phyloP scores from a whole-genome alignment of 768 basidiomycete genomes.

The Cystoderma amianthinum region DNA sequence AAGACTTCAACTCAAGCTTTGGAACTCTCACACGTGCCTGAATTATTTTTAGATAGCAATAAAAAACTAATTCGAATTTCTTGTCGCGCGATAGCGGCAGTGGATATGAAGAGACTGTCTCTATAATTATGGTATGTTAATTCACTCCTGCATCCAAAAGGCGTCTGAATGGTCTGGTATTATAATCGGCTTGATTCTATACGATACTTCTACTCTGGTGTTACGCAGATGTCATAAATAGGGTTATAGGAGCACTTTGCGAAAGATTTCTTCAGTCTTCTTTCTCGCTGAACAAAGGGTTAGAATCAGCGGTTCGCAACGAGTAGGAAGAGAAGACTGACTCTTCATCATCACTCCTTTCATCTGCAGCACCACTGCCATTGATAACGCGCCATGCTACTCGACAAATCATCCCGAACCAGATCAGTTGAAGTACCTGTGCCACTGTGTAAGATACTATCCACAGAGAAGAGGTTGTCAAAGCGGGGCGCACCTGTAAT shows the following conservation, averaged over 20 bases:
- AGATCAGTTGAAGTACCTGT: constrained; percentile 69
- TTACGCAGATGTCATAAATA: not conserved
- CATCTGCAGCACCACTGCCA: constrained; percentile 75
- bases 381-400: constrained; percentile 76
- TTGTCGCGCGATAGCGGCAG: too few species aligned
- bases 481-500: constrained; percentile 46
- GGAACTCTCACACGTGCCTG: not conserved
- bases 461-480: not conserved
- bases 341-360: constrained; percentile 81
- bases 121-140: not conserved
- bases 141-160: not conserved
- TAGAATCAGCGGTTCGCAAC: constrained; percentile 5
- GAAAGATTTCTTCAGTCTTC: constrained; percentile 14
- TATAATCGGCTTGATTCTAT: not conserved
- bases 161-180: not conserved
- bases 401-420: constrained; percentile 83
- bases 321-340: constrained; percentile 15
- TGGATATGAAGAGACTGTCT: not conserved
- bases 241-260: not conserved
- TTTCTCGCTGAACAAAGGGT: constrained; percentile 18
- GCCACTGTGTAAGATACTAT: not conserved
- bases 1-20: not conserved
- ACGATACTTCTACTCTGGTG: too few species aligned
- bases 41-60: not conserved
- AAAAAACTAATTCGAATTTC: too few species aligned